Conservation (phyloP, 2,329 filamentous ascomycete species). For the Colletotrichum sp. region DNA sequence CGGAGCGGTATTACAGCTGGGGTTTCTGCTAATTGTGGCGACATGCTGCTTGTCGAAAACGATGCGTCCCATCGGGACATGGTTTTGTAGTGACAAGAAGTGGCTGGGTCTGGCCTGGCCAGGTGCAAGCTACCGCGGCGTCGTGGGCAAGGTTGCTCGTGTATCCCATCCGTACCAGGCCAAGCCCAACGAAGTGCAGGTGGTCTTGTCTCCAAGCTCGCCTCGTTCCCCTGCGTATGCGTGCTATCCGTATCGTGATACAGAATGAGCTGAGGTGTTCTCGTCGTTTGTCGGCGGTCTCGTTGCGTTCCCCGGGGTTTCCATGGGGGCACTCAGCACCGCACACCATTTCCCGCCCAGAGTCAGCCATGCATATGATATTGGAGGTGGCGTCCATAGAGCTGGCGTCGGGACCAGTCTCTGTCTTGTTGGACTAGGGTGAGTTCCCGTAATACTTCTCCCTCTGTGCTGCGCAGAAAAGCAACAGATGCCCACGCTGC, state of each 20-base stretch:
- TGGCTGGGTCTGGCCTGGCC: background rate
- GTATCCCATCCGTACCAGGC: background rate
- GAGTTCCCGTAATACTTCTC: background rate
- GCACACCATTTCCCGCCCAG: background rate
- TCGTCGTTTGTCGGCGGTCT: background rate
- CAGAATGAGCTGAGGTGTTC: background rate
- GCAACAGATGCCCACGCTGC: background rate
- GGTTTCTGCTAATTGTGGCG: background rate
- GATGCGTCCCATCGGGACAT: background rate
- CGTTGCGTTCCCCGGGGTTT: background rate
- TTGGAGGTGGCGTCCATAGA: slow-evolving; percentile 19
- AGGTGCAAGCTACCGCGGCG: background rate
- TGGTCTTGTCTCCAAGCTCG: background rate
- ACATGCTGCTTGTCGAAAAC: background rate
- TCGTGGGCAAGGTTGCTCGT: background rate
- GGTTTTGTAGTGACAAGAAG: slow-evolving; percentile 2
- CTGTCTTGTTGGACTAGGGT: background rate
- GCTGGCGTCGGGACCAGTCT: background rate
- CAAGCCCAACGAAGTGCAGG: background rate
- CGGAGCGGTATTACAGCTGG: background rate
- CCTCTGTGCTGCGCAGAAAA: background rate
- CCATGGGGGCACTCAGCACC: background rate
- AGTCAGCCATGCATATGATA: slow-evolving; percentile 20
- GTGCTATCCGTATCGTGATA: background rate
- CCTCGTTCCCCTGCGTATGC: background rate